Conservation (phyloP, 2,329 filamentous ascomycete genomes). For the Penicillium sp. region DNA sequence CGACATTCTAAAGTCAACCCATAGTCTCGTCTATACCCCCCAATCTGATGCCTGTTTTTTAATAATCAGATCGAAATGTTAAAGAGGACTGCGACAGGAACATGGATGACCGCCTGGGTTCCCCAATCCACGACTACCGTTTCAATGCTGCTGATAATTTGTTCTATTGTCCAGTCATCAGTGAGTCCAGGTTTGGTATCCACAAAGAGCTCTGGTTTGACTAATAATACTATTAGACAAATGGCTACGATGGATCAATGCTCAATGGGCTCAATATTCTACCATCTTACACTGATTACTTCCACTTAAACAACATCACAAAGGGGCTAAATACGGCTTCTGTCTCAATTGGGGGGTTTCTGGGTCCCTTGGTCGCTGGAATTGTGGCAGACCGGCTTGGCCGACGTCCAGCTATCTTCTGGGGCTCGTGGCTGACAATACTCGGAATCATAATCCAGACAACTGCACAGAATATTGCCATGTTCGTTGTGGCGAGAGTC, state of each 20-base stretch:
- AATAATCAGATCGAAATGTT: conserved; percentile 34
- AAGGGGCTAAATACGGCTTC: conserved; percentile 60
- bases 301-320: conserved; percentile 57
- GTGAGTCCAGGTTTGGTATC: conserved; percentile 24
- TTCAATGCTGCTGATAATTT: conserved; percentile 48
- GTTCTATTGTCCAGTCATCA: conserved; percentile 51
- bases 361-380: conserved; percentile 52
- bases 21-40: no score
- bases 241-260: conserved; percentile 54
- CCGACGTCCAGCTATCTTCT: conserved; percentile 50
- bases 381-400: conserved; percentile 49
- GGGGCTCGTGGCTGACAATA: conserved; percentile 46
- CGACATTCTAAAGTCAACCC: no score
- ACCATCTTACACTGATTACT: conserved; percentile 61
- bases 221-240: conserved; percentile 26
- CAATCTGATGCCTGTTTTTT: no score
- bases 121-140: conserved; percentile 48
- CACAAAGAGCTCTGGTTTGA: background rate
- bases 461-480: conserved; percentile 56
- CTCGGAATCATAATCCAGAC: conserved; percentile 53
- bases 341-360: conserved; percentile 57
- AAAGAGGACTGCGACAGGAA: conserved; percentile 45
- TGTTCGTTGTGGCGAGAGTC: conserved; percentile 57
- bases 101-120: conserved; percentile 53
- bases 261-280: conserved; percentile 63